Base-by-base conservation (phyloP, 257 asterid species). In the Catharanthus roseus region DNA sequence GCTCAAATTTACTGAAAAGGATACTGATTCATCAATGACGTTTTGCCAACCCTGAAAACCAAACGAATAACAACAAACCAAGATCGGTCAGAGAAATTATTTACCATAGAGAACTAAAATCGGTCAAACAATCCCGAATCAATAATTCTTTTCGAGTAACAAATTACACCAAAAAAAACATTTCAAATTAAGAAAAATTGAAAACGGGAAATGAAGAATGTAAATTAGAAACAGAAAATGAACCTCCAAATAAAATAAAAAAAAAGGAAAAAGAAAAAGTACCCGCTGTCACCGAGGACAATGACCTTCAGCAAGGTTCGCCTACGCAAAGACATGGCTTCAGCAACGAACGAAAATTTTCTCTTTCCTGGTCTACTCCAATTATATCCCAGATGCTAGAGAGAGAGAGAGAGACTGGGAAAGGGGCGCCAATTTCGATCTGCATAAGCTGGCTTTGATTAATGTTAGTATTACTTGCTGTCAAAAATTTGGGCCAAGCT, bases 231-330 rank as follows among this genome's bases (percentile, higher is more conserved):
- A 15, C 3, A 69, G 15, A 64, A 74, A 68, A 60, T 1, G 47
- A 42, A n/a, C n/a, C n/a, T 3, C 47, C 47, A 7, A 42, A 10
- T 1, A 42, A 42, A 12, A 9, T 1, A 42, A 42, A 42, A 42
- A 10, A 42, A 10, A 42, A 9, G 12, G 12, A 9, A 42, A 42
- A 42, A 4, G 36, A 56, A 26, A 18, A 18, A 66, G 21, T 79
- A 91, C 99, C 99, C 99, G 82, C 99, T 95, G 68, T 95, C 99
- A 70, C 97, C 99, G 74, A 95, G 97, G 80, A 95, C 93, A 85
- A 95, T 95, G 73, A 95, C 96, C 86, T 93, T 93, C 79, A 93
- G 97, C 88, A 93, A 85, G 31, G 95, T 89, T 74, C 97, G 85
- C 86, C 97, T 74, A 70, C 97, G 97, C 79, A 82, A 33, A 65